Base-by-base conservation (phyloP, 2,329 filamentous ascomycete genomes). In the Penicillium sp. region DNA sequence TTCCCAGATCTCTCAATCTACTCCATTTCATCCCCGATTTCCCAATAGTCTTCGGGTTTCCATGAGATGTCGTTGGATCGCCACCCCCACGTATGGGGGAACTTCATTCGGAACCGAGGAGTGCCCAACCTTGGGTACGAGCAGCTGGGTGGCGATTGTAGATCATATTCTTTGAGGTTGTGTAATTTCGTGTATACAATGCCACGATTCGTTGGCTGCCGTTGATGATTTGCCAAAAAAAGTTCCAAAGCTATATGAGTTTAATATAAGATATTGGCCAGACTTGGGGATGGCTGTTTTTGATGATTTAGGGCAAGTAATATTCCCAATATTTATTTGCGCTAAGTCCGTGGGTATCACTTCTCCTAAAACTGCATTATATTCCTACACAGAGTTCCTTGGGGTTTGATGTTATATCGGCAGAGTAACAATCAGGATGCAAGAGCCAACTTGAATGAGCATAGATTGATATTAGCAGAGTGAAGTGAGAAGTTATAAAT, bases 401-500 rank as follows among this genome's bases (percentile, higher is more conserved):
- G 22, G 4, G 22, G 4, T 2, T 22, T 22, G 22, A 22, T 22
- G 4, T 22, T 22, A 22, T 22, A 22, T 22, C 22, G 22, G 4
- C 22, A 22, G 22, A 22, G 4, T 22, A 22, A 22, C 22, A 22
- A 22, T 22, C 4, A 22, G 22, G 4, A 22, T 3, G 22, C 22
- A 22, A 22, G 22, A 22, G 4, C 22, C 22, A 22, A 22, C 22
- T 22, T n/a, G n/a, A n/a, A 22, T 22, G 22, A 22, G 22, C 22
- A 22, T 22, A 22, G 22, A 22, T 2, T 22, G 22, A 22, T 22
- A 22, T 2, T 22, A 22, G 22, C 2, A 22, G 22, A 22, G 22
- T 22, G 22, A 22, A 22, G 22, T 22, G 22, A 22, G 4, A 22
- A 28, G 36, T 30, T 65, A 65, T 58, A 56, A 63, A 63, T 65